Base-by-base conservation (phyloP, 306 rosid species). In the Pyrus betulifolia region DNA sequence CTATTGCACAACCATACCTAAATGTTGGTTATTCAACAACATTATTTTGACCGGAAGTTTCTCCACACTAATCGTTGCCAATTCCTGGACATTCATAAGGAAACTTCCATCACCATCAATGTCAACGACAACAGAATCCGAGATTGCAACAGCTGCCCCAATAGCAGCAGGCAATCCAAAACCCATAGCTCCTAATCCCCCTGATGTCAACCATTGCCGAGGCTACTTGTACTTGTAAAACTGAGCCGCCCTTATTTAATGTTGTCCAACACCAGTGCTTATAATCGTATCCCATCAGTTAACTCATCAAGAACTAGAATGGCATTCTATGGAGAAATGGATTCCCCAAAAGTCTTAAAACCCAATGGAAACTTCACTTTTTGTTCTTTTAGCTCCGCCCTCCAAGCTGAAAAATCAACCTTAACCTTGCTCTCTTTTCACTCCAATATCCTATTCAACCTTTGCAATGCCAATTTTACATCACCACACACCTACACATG, bases 1-100 rank as follows among this genome's bases (percentile, higher is more conserved):
- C 97, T 92, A 95, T 58, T 92, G 98, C 70, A 88, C 85, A 76
- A 90, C 98, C 98, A 95, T 95, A 63, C 98, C 97, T 84, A 95
- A 85, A 74, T 95, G 97, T 67, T 95, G 98, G 59, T 95, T 92
- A 77, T 92, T 95, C 90, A 95, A 61, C 68, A 95, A 14, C 85
- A 92, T 21, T 11, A 95, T 86, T 83, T 95, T 95, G 10, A 95
- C 69, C 0, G 97, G 98, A 11, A 95, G 97, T 40, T 95, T 92
- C 84, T 95, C 97, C 74, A 87, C 97, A 23, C 78, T 84, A 44
- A 86, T 61, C 5, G 97, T 89, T 0, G 97, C 97, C 58, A 95
- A 73, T 83, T 95, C 98, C 74, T 92, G 97, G 13, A 95, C 88
- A 81, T 95, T 92, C 98, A 92, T 90, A 1, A 88, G 70, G 74